Base-by-base conservation (phyloP, 2,329 filamentous ascomycete species). In the Bisporella sp. region DNA sequence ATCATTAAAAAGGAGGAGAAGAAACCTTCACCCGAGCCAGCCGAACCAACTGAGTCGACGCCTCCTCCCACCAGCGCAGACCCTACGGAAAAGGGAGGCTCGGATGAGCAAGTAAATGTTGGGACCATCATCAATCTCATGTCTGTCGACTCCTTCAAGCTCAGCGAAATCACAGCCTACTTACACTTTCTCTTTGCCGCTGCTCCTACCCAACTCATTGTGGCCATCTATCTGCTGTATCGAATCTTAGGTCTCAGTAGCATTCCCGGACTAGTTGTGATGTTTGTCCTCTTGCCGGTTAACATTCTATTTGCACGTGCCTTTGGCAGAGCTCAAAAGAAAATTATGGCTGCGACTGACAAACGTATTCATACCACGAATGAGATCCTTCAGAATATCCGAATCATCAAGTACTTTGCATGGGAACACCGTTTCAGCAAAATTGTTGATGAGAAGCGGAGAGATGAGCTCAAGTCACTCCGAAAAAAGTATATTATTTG, bases 51-150 rank as follows among this genome's bases (percentile, higher is more conserved):
- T 35, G 53, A 54, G 32, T 31, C 46, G 4, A 47, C 52, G 8
- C 28, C 48, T 41, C 40, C 48, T 5, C 48, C 48, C 11, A 48
- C 47, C 8, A 35, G 28, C 7, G 31, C 48, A 30, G 50, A 54
- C 31, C 41, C 55, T 7, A 50, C 47, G 2, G 29, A 48, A 28
- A 64, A 72, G 47, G 21, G 21, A 21, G 60, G 60, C 2, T 64
- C 71, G 13, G 84, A 89, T 54, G 79, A 85, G 51, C 89, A 95
- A 70, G 92, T 90, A 39, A 96, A 93, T 54, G 78, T 95, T 46
- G 93, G 95, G 55, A 95, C 93, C n/a, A 96, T 99, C 63, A 99
- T 99, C 73, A 99, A 97, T 68, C 75, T 99, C 58, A 99, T 99
- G 93, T 95, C 93, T 8, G 95, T 99, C 40, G 95, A 99, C 73